Evolutionary conservation across 2,329 filamentous ascomycete genomes (phyloP).

Genomic region (Bisporella sp.): DNA sequence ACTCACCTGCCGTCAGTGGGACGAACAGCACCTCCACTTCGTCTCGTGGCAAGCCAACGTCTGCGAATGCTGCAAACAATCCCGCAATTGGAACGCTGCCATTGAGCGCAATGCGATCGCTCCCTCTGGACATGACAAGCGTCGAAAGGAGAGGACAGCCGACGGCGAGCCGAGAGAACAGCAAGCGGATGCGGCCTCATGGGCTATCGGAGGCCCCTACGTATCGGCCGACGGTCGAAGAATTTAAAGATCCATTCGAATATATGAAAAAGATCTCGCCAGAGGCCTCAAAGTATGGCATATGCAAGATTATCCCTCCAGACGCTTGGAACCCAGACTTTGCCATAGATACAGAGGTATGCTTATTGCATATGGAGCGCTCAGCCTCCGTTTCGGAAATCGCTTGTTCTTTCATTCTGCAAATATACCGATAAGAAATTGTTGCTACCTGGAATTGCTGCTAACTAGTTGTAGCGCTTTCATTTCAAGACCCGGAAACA

Average conservation of each 20-base stretch:
- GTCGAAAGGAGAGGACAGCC: slow-evolving; percentile 88
- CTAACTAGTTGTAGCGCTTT: slow-evolving; percentile 61
- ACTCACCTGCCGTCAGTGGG: slow-evolving; percentile 21
- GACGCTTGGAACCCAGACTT: slow-evolving; percentile 92
- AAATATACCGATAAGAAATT: background rate
- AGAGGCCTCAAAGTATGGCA: slow-evolving; percentile 80
- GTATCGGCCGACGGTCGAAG: slow-evolving; percentile 82
- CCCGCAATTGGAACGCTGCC: slow-evolving; percentile 24
- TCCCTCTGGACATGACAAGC: slow-evolving; percentile 73
- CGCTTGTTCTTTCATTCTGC: background rate
- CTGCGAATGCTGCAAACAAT: slow-evolving; percentile 24
- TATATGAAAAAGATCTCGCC: slow-evolving; percentile 89
- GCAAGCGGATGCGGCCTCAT: slow-evolving; percentile 74
- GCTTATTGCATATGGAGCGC: background rate
- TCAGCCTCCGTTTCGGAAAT: background rate
- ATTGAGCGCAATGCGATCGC: slow-evolving; percentile 27
- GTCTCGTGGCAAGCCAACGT: slow-evolving; percentile 20
- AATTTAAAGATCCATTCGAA: slow-evolving; percentile 89
- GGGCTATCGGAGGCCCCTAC: slow-evolving; percentile 85
- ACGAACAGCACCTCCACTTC: slow-evolving; percentile 18
- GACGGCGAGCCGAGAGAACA: slow-evolving; percentile 65
- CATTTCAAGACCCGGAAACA: slow-evolving; percentile 96
- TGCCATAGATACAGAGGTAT: slow-evolving; percentile 92
- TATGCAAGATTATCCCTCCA: slow-evolving; percentile 93
- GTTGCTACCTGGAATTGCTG: background rate